A percentile compares a stretch with the other conserved stretches of the same genome.
These are phyloP conservation scores for Sindora glabra DNA, from an alignment of 306 rosid species.

Conservation along the genomic window DNA sequence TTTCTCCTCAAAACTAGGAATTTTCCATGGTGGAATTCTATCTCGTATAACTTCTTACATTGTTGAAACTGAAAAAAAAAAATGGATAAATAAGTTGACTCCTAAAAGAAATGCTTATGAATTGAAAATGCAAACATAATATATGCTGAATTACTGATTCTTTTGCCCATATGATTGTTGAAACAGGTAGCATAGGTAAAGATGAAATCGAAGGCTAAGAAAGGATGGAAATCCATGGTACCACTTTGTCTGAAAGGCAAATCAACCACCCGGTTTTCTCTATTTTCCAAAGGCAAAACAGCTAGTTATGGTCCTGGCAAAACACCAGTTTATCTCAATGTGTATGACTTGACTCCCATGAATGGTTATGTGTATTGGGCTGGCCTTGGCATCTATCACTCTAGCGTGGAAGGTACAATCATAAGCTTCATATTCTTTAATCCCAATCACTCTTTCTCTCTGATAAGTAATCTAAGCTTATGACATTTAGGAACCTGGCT, in stretches of 20 bases:
- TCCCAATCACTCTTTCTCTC: not conserved
- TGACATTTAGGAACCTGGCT: not conserved
- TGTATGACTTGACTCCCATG: constrained; percentile 89
- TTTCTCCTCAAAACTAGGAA: not conserved
- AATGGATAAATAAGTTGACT: not conserved
- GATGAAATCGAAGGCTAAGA: constrained; percentile 69
- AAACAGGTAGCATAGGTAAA: constrained; percentile 34
- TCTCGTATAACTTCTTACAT: not conserved
- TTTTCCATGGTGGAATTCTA: not conserved
- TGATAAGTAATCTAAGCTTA: not conserved
- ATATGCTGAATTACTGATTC: constrained; percentile 6
- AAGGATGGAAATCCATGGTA: constrained; percentile 68
- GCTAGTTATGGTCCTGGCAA: constrained; percentile 49
- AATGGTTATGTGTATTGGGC: constrained; percentile 96
- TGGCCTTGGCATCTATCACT: constrained; percentile 92
- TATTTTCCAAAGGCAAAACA: constrained; percentile 64
- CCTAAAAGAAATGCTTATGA: not conserved
- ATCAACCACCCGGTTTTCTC: constrained; percentile 55
- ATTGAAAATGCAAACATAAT: not conserved
- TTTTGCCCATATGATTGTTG: constrained; percentile 13
- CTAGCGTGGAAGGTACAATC: constrained; percentile 86
- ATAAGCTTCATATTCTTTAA: constrained; percentile 3
- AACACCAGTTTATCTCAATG: constrained; percentile 86
- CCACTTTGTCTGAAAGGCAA: constrained; percentile 75
- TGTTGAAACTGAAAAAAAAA: not conserved